Percentiles rank a stretch among this genome's conserved stretches.
Conservation (phyloP, 805 yeast genomes). For the Clavispora carvajalis region DNA sequence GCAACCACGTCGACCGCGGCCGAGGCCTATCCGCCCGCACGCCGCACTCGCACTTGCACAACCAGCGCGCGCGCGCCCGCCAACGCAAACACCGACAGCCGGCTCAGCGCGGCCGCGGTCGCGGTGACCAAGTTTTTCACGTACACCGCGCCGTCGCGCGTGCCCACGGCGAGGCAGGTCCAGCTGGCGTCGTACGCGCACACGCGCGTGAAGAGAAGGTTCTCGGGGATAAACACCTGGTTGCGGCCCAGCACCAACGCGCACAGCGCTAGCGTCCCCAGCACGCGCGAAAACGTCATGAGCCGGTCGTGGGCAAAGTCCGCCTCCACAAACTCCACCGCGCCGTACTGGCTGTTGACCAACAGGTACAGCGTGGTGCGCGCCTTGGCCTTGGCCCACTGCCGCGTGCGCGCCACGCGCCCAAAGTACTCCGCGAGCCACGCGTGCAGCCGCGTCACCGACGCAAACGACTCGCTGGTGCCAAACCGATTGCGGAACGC, state of each 20-base stretch:
- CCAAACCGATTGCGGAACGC: slow-evolving; percentile 39
- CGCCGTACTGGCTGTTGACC: slow-evolving; percentile 24
- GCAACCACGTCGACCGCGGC: slow-evolving; percentile 39
- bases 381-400: slow-evolving; percentile 36
- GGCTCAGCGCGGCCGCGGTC: slow-evolving; percentile 23
- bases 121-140: slow-evolving; percentile 31
- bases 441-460: slow-evolving; percentile 36
- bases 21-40: slow-evolving; percentile 9
- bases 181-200: slow-evolving; percentile 23
- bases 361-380: slow-evolving; percentile 24
- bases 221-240: slow-evolving; percentile 36
- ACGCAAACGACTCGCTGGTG: slow-evolving; percentile 34
- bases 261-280: slow-evolving; percentile 28
- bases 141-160: slow-evolving; percentile 23
- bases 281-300: slow-evolving; percentile 22
- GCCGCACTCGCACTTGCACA: slow-evolving; percentile 33
- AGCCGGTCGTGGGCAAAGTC: slow-evolving; percentile 24
- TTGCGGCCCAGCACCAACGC: slow-evolving; percentile 30
- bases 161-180: slow-evolving; percentile 29
- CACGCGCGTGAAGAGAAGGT: slow-evolving; percentile 13
- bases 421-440: slow-evolving; percentile 46
- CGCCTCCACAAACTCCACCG: slow-evolving; percentile 17
- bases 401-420: slow-evolving; percentile 29
- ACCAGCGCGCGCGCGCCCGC: slow-evolving; percentile 40
- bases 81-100: slow-evolving; percentile 30